Base-by-base conservation (phyloP, 176 grass and related monocot species). In the Panicum miliaceum region DNA sequence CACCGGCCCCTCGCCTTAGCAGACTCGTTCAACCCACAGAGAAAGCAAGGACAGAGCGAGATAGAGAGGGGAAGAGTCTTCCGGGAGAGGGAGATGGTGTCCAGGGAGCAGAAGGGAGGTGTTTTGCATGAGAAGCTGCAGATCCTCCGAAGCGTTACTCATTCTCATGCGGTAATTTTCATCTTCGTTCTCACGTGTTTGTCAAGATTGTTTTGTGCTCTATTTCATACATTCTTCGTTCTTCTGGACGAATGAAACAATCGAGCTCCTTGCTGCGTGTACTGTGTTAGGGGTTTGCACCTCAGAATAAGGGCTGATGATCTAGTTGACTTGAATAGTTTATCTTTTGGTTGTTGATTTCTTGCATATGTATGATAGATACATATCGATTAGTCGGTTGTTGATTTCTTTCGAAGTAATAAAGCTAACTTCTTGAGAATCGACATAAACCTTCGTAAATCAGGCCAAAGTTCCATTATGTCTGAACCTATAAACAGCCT, bases 151-250 rank as follows among this genome's bases (percentile, higher is more conserved):
- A 75, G 84, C 4, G 51, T 94, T 75, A 90, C 95, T 56, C 86
- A 92, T 86, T 97, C 95, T 85, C 90, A 88, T 68, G 92, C 88
- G 86, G 95, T 97, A 88, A 80, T 48, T 88, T 29, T 68, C 50
- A 25, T 81, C 53, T 43, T 53, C 25, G 68, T 74, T 51, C 47
- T 12, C 0, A 26, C 19, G 42, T 41, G 16, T 12, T 25, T 12
- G 9, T 36, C 59, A 65, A 61, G 20, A 53, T 81, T 82, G 9
- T 47, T 75, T 16, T 15, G 50, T 4, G 4, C 1, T 46, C 5
- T 40, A 27, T 58, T 82, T 40, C 40, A 16, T 52, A 34, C 64
- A 26, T 15, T 41, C 20, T 87, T 87, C 16, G 73, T 78, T 63
- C 32, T 73, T 53, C 29, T 25, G 12, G 22, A 16, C 5, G 62